Evolutionary conservation across 306 rosid species (phyloP), one percentile per base, ranked within the genome.

Genomic region (Quillaja saponaria): DNA sequence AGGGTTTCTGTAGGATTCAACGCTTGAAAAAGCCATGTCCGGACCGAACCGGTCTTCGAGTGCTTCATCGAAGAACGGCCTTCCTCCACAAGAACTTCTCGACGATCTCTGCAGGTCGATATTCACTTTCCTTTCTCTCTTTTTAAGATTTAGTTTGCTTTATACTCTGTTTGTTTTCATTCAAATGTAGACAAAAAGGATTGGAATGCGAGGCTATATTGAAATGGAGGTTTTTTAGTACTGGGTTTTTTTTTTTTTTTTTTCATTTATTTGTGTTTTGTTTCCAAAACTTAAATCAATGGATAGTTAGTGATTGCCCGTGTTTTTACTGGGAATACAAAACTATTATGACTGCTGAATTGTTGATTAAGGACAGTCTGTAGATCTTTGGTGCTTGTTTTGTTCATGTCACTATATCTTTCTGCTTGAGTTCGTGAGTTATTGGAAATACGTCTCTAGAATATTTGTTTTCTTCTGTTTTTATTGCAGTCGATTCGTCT

Each of bases 31-130:
- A 68, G 63, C 78, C 65, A 90, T 90, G 97, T 76, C 95, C 35
- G 80, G 87, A 47, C 76, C 75, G 55, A 80, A 77, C 58, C 86
- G 87, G 58, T 73, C 94, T 54, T 52, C 90, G 6, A 78, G 86
- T 66, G 69, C 81, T 81, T 76, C 90, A 1, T 79, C 81, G 10
- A 90, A 85, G 82, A 78, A 66, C 68, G 84, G 94, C 47, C 95
- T 85, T 66, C 97, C 95, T 39, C 95, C 97, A 25, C 83, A 81
- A 49, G 97, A 90, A 67, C 97, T 90, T 63, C 94, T 90, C 11
- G 97, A 90, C 50, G 95, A 90, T 83, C 95, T 90, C 66, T 90
- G 97, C 88, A 90, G 97, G 97, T 80, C 34, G 12, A 20, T 34
- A 54, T n/a, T 28, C 49, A 3, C 25, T 37, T 54, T 38, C 25